Percentiles rank a stretch among this genome's conserved stretches.
phyloP scores from a whole-genome alignment of 352 stramenopile species.

The Globisporangium barbulae region DNA sequence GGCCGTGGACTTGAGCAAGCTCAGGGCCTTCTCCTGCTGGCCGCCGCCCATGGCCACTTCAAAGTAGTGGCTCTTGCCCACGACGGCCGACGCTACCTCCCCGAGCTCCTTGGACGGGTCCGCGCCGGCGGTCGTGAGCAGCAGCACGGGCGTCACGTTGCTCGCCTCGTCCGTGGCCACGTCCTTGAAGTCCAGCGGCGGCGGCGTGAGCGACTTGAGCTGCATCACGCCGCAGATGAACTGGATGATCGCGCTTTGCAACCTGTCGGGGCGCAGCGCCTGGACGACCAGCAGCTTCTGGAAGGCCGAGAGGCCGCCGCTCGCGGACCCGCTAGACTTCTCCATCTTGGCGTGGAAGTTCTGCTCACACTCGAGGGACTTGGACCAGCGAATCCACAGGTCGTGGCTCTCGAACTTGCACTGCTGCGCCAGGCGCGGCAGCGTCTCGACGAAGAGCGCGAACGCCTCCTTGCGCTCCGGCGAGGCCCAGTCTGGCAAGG shows the following conservation, averaged over 20 bases:
- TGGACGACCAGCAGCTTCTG: constrained; percentile 93
- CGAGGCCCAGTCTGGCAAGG: constrained; percentile 75
- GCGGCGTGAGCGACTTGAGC: constrained; percentile 85
- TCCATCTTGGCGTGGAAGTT: constrained; percentile 89
- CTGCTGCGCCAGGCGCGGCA: constrained; percentile 60
- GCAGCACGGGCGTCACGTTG: constrained; percentile 80
- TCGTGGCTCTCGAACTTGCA: constrained; percentile 84
- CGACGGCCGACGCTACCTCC: constrained; percentile 81
- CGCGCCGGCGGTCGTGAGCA: constrained; percentile 92
- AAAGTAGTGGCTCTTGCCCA: constrained; percentile 90
- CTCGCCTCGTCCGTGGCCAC: constrained; percentile 66
- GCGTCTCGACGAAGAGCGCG: constrained; percentile 60
- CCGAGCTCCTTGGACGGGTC: constrained; percentile 93
- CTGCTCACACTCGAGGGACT: constrained; percentile 87
- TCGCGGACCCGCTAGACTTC: constrained; percentile 25
- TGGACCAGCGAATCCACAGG: constrained; percentile 90
- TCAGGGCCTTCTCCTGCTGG: constrained; percentile 90
- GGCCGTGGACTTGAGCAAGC: constrained; percentile 67
- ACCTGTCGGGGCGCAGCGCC: constrained; percentile 85
- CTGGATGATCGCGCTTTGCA: constrained; percentile 87
- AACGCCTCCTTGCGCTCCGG: constrained; percentile 88
- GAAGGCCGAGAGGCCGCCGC: constrained; percentile 77
- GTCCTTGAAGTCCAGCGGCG: constrained; percentile 72
- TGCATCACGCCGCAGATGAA: constrained; percentile 89
- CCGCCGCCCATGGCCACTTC: constrained; percentile 95